phyloP scores from a whole-genome alignment of 768 basidiomycete species.

The Leucosporidium yakuticum region DNA sequence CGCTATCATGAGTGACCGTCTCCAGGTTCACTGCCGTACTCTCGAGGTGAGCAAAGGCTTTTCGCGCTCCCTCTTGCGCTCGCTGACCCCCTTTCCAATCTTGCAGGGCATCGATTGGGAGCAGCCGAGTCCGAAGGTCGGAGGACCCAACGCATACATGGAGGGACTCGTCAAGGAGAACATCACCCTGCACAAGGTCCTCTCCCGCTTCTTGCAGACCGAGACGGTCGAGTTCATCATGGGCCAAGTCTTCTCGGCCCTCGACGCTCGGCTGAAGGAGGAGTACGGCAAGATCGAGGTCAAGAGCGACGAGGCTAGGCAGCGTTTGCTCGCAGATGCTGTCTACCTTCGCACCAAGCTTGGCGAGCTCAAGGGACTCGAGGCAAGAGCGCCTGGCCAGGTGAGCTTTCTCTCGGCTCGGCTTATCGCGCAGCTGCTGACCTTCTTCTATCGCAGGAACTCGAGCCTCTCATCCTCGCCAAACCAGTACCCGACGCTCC shows the following conservation, averaged over 20 bases:
- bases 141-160: conserved; percentile 74
- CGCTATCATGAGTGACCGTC: conserved; percentile 94
- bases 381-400: conserved; percentile 17
- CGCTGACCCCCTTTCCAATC: neutral
- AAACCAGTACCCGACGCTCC: conserved; percentile 6
- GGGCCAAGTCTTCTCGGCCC: conserved; percentile 87
- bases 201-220: conserved; percentile 77
- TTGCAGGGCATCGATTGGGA: conserved; percentile 72
- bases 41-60: conserved; percentile 55
- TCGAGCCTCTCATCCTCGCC: conserved; percentile 27
- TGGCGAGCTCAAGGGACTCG: conserved; percentile 32
- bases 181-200: conserved; percentile 87
- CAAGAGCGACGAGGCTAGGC: conserved; percentile 74
- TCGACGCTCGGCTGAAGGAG: conserved; percentile 82
- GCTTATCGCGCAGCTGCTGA: neutral
- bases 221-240: conserved; percentile 85
- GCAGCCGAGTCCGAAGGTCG: conserved; percentile 46
- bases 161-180: conserved; percentile 90
- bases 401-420: neutral
- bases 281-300: conserved; percentile 78
- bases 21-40: conserved; percentile 74
- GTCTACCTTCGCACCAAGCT: conserved; percentile 29
- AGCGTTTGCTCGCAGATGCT: conserved; percentile 47
- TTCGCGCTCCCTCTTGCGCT: neutral
- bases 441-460: conserved; percentile 1